Evolutionary conservation across 495 filamentous ascomycete genomes (phyloP), one percentile per base, ranked within the genome.

Genomic region (Darksidea phi): DNA sequence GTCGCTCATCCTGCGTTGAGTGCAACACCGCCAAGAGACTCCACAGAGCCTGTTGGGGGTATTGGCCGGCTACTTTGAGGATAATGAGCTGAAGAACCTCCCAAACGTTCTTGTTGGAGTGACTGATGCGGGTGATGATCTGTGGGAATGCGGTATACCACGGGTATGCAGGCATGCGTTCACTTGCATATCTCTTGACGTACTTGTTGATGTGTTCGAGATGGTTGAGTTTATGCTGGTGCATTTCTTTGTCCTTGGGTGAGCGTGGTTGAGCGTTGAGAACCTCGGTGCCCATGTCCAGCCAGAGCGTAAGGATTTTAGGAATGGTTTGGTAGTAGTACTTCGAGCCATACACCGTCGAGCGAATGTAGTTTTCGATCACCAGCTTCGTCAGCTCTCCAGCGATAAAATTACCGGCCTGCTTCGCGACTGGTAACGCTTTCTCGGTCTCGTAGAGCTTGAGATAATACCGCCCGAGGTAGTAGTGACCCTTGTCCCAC

Each of bases 401-500:
- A 15, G 78, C 88, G 43, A 83, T 63, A 61, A 80, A 87, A 25
- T 76, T 72, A 23, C 78, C 71, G 24, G 78, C 80, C 69, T 86
- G 83, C 66, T 84, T 90, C 13, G 82, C 80, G 36, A 83, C 78
- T 8, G 86, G 84, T 43, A 96, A 82, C 8, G 79, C 78, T 70
- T 88, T 93, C 70, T 97, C 90, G 0, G 89, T 88, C 66, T 97
- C 92, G 18, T 96, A 79, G 15, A 97, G 81, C 70, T 97, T 99
- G 71, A 96, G 95, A 79, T 97, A 99, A 73, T 97, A 89, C 57
- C 92, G 93, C 12, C 94, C 94, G 17, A 99, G 81, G 73, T 97
- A 95, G 72, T 97, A 97, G 71, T 96, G 89, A 0, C 89, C 92
- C 74, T 96, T 96, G 67, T 99, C 95, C 91, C 92, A 99, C 61